Evolutionary conservation across 495 filamentous ascomycete species (phyloP).

Genomic region (Aspergillus bertholletiae): DNA sequence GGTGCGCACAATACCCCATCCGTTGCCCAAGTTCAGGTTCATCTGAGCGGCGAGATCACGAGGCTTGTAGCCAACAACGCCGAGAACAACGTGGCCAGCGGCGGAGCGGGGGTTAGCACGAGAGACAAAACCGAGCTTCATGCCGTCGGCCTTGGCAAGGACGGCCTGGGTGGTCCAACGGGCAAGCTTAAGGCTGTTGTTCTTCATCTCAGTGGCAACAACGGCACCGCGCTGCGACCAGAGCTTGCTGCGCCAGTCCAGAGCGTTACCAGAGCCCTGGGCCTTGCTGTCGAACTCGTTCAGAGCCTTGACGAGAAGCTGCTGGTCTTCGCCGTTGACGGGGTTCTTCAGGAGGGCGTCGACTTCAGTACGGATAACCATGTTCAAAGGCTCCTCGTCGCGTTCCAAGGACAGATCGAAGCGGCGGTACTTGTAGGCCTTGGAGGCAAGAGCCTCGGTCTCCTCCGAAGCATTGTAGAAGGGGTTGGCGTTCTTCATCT

Average conservation of each 20-base stretch:
- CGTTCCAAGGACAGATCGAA: slow-evolving; percentile 93
- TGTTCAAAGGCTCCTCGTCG: slow-evolving; percentile 83
- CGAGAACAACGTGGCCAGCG: slow-evolving; percentile 88
- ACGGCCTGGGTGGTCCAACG: slow-evolving; percentile 96
- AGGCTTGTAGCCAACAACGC: slow-evolving; percentile 95
- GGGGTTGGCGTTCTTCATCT: slow-evolving; percentile 85
- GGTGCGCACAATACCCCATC: slow-evolving; percentile 98
- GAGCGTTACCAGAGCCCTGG: slow-evolving; percentile 85
- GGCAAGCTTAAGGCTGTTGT: slow-evolving; percentile 97
- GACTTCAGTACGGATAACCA: slow-evolving; percentile 93
- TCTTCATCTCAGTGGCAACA: slow-evolving; percentile 99
- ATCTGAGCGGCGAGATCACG: slow-evolving; percentile 95
- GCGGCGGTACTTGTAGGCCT: slow-evolving; percentile 95
- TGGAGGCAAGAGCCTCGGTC: slow-evolving; percentile 86
- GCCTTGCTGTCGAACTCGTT: slow-evolving; percentile 99
- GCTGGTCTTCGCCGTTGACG: slow-evolving; percentile 82
- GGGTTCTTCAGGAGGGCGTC: slow-evolving; percentile 94
- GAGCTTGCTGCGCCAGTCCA: slow-evolving; percentile 95
- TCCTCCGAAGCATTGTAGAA: slow-evolving; percentile 96
- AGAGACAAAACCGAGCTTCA: slow-evolving; percentile 99
- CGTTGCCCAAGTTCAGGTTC: slow-evolving; percentile 93
- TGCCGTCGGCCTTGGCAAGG: slow-evolving; percentile 88
- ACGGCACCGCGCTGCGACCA: slow-evolving; percentile 91
- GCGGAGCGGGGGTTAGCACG: slow-evolving; percentile 85
- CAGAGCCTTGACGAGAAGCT: slow-evolving; percentile 87